These are phyloP conservation scores for Cytospora chrysosperma DNA, from an alignment of 2,329 filamentous ascomycete genomes.

Conservation along the genomic window DNA sequence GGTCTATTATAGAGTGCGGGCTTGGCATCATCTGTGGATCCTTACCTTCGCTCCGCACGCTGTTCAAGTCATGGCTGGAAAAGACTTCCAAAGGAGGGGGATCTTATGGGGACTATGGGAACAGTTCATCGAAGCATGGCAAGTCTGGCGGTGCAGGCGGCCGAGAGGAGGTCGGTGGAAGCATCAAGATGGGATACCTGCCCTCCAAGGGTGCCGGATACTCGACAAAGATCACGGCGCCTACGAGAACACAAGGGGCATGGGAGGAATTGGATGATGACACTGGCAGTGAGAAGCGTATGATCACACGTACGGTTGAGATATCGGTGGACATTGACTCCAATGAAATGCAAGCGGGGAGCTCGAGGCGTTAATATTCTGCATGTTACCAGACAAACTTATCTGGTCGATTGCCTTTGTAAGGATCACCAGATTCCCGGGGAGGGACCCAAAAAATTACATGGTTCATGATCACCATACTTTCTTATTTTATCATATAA, in stretches of 20 bases:
- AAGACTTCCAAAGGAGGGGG: conserved; percentile 3
- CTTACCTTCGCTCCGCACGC: conserved; percentile 10
- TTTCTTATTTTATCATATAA: neutral
- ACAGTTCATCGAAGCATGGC: neutral
- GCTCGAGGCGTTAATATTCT: neutral
- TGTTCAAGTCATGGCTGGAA: conserved; percentile 16
- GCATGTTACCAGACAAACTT: neutral
- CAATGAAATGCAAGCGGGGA: neutral
- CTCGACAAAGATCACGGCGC: conserved; percentile 7
- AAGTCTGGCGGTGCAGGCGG: neutral
- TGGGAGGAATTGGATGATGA: conserved; percentile 12
- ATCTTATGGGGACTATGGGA: conserved; percentile 2
- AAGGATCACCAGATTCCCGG: neutral
- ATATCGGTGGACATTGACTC: conserved; percentile 6
- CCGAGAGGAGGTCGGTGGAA: neutral
- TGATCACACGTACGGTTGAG: conserved; percentile 8
- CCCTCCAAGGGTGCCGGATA: neutral
- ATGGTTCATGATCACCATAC: neutral
- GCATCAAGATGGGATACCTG: conserved; percentile 14
- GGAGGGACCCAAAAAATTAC: neutral
- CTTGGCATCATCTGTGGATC: conserved; percentile 14
- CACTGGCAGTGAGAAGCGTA: conserved; percentile 7
- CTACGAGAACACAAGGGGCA: neutral
- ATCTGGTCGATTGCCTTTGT: neutral
- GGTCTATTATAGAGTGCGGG: conserved; percentile 15